phyloP scores from a whole-genome alignment of 768 basidiomycete genomes.

The Dioszegia crocea region DNA sequence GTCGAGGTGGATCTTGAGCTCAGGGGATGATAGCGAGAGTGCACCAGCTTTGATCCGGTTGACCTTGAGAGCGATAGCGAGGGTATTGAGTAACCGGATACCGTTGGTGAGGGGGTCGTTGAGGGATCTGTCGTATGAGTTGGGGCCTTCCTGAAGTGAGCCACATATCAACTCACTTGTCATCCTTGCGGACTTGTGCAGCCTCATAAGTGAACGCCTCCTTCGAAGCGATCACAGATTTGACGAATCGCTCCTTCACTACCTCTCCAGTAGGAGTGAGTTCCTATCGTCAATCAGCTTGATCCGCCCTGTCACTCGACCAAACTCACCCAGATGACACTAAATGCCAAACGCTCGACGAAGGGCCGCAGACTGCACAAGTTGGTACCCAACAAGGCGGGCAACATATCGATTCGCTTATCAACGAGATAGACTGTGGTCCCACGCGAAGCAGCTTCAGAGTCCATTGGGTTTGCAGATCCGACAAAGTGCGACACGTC shows the following conservation, averaged over 20 bases:
- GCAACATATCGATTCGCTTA: slow-evolving; percentile 98
- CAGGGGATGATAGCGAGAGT: slow-evolving; percentile 93
- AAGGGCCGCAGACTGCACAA: slow-evolving; percentile 86
- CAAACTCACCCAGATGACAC: slow-evolving; percentile 78
- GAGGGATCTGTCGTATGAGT: slow-evolving; percentile 56
- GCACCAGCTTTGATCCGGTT: slow-evolving; percentile 93
- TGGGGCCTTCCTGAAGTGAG: background rate
- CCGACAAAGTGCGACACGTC: slow-evolving; percentile 96
- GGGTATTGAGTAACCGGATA: slow-evolving; percentile 79
- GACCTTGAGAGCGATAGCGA: slow-evolving; percentile 79
- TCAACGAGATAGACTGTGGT: slow-evolving; percentile 98
- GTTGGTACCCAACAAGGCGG: slow-evolving; percentile 86
- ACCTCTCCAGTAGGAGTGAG: slow-evolving; percentile 82
- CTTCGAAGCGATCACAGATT: slow-evolving; percentile 95
- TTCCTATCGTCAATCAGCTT: slow-evolving; percentile 60
- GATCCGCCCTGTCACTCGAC: background rate
- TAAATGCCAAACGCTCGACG: slow-evolving; percentile 92
- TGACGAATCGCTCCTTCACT: slow-evolving; percentile 82
- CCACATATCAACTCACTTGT: slow-evolving; percentile 74
- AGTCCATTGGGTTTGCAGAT: slow-evolving; percentile 91
- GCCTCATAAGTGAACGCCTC: slow-evolving; percentile 96
- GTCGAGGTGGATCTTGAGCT: slow-evolving; percentile 94
- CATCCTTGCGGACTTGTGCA: slow-evolving; percentile 89
- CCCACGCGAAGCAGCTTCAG: slow-evolving; percentile 87
- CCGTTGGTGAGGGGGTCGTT: slow-evolving; percentile 77